phyloP scores from a whole-genome alignment of 805 yeast genomes.

The Yarrowia sp. region DNA sequence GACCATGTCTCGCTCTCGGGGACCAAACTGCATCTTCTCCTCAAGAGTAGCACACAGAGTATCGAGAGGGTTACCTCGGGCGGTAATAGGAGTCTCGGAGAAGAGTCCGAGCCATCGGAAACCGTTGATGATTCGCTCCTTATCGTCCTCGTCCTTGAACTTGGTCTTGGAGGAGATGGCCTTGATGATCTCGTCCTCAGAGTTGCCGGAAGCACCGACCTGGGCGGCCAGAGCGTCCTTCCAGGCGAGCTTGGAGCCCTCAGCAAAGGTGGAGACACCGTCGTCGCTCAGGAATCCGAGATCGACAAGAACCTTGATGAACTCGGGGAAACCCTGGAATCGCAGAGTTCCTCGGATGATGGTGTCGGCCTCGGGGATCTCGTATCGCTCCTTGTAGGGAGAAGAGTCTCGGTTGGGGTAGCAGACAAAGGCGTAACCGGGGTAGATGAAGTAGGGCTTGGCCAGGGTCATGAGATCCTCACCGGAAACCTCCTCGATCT shows the following conservation, averaged over 20 bases:
- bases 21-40: constrained; percentile 91
- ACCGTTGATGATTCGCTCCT: constrained; percentile 83
- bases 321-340: constrained; percentile 98
- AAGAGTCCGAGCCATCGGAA: constrained; percentile 92
- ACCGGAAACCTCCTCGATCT: constrained; percentile 73
- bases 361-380: constrained; percentile 96
- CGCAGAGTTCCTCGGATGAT: constrained; percentile 96
- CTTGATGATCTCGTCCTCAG: constrained; percentile 70
- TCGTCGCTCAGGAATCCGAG: constrained; percentile 87
- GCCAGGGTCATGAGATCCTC: constrained; percentile 95
- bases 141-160: constrained; percentile 77
- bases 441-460: constrained; percentile 90
- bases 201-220: constrained; percentile 68
- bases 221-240: constrained; percentile 77
- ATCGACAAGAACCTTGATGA: constrained; percentile 91
- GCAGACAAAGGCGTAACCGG: constrained; percentile 90
- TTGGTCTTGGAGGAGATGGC: constrained; percentile 74
- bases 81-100: constrained; percentile 69
- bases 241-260: constrained; percentile 61
- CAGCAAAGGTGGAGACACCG: constrained; percentile 55
- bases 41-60: constrained; percentile 96
- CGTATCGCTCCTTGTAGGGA: constrained; percentile 83
- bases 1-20: constrained; percentile 93
- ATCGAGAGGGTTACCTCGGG: constrained; percentile 93
- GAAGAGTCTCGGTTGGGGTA: constrained; percentile 99